A percentile compares a stretch with the other conserved stretches of the same genome.
Conservation (phyloP, 108 stramenopile genomes). For the Conticribra weissflogii region DNA sequence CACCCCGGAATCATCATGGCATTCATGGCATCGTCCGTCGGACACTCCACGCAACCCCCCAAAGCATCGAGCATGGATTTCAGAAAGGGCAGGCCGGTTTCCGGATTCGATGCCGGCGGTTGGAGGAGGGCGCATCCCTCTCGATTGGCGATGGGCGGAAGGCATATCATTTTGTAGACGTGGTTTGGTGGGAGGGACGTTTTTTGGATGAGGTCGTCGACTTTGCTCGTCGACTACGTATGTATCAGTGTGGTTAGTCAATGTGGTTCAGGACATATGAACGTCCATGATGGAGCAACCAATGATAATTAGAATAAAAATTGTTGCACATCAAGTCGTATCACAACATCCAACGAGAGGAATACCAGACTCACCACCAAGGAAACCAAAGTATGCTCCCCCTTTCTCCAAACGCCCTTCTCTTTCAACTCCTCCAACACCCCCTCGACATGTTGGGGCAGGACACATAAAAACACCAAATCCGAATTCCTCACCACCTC, state of each 20-base stretch:
- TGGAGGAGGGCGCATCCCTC: slow-evolving; percentile 52
- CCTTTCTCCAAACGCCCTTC: slow-evolving; percentile 35
- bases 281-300: too few relatives aligned
- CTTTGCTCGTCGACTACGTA: slow-evolving; percentile 35
- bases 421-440: slow-evolving; percentile 60
- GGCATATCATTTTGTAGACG: slow-evolving; percentile 87
- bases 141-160: slow-evolving; percentile 64
- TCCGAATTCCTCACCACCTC: slow-evolving; percentile 71
- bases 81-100: slow-evolving; percentile 18
- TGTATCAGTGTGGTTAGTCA: not conserved
- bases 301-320: too few relatives aligned
- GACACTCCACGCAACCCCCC: slow-evolving; percentile 63
- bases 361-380: slow-evolving; percentile 57
- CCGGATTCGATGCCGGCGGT: slow-evolving; percentile 25
- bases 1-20: slow-evolving; percentile 71
- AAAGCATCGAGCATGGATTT: slow-evolving; percentile 36
- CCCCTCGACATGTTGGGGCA: slow-evolving; percentile 61
- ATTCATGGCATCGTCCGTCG: slow-evolving; percentile 58
- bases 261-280: too few relatives aligned
- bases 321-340: not conserved
- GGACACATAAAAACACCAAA: slow-evolving; percentile 74
- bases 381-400: slow-evolving; percentile 73
- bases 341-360: not conserved
- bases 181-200: slow-evolving; percentile 17
- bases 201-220: slow-evolving; percentile 30